Base-by-base conservation (phyloP, 345 rosid species). In the Melastoma malabathricum region DNA sequence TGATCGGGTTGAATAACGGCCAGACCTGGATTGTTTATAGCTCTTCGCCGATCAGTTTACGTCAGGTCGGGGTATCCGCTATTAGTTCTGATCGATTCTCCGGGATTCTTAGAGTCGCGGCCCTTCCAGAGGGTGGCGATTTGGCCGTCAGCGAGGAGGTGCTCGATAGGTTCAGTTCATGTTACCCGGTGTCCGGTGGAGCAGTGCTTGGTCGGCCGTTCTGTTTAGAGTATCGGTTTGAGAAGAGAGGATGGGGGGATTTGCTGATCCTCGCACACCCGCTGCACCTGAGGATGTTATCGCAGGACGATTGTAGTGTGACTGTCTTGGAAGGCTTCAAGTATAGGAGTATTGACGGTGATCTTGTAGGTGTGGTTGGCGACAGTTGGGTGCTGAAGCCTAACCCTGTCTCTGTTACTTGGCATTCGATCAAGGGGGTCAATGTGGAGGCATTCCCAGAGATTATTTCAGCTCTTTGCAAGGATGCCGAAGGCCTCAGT, bases 211-310 rank as follows among this genome's bases (percentile, higher is more conserved):
- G 71, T 34, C 77, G 67, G 47, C 93, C 95, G 0, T 92, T 80
- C 60, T 65, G 80, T 62, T 50, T 92, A 27, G 87, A 84, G 59
- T 92, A 87, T 51, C 75, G 75, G 51, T 92, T 90, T 88, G 86
- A 77, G 54, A 92, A 80, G 75, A 73, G 72, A 75, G 96, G 96
- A 19, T 82, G 82, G 70, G 98, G 95, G 57, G 79, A 87, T 76
- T 81, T 92, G 71, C 73, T 92, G 15, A 74, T 92, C 75, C 76
- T 92, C 15, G 95, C 98, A 5, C 98, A 92, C 59, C 95, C 96
- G 51, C 82, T 92, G 17, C 96, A 92, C 67, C 60, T 79, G 13
- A 72, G 70, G 64, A 74, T 92, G 59, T 62, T 92, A 47, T 61
- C 75, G 6, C 46, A 6, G 7, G 54, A 69, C 16, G 69, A 75